Evolutionary conservation across 2,329 filamentous ascomycete genomes (phyloP), one percentile per base, ranked within the genome.

Genomic region (Teratosphaeria zuluensis): DNA sequence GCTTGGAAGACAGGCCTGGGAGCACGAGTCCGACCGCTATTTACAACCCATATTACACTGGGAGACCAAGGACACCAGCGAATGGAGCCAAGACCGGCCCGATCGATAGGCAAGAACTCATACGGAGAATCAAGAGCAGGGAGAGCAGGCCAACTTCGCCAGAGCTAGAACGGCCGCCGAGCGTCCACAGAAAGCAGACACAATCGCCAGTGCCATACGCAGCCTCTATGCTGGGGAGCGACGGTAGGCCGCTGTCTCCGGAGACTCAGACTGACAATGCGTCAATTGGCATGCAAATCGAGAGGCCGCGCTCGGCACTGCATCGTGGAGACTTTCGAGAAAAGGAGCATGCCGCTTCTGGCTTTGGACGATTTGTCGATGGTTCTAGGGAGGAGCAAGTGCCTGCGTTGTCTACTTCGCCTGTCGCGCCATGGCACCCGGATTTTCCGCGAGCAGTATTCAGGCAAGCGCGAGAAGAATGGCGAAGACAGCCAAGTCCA

Each of bases 251-350:
- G 51, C 60, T 56, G n/a, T 67, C 66, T 9, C 63, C 65, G 19
- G 62, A 64, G 19, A 58, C 56, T 5, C 59, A 58, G 21, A 54
- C 62, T 51, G 66, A 69, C 62, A 69, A 69, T 42, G 56, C 66
- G 28, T 58, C 62, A 16, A 59, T 66, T 28, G 73, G 78, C 1
- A 59, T 76, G 63, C 82, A 84, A 63, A 92, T 95, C 62, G 87
- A 92, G 72, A 83, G 92, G 56, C 92, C 92, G 53, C 81, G 89
- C 57, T 97, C 92, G 33, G 83, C 84, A 53, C 69, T 86, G 59
- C 84, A 86, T 68, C 80, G 82, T 24, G 83, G 84, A 54, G 83
- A 86, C 66, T 86, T 86, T 63, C 74, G 79, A 56, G 78, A 83
- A 69, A 75, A 78, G 59, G 71, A 75, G 56, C 57, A 65, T 21